phyloP scores from a whole-genome alignment of 805 yeast genomes.

The Nakazawaea populi region DNA sequence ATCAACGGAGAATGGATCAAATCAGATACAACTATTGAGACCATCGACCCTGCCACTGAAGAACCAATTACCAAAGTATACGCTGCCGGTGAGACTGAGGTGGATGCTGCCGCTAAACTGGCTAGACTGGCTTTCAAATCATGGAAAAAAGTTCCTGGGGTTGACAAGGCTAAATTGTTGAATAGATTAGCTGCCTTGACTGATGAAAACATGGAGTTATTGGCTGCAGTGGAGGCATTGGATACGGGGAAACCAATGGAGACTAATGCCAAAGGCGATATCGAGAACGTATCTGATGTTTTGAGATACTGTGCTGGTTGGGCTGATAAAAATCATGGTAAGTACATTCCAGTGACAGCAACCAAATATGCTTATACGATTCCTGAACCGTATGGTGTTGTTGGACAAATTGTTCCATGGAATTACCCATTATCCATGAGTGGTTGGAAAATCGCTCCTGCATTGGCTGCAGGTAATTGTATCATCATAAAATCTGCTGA shows the following conservation, averaged over 20 bases:
- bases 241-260: conserved; percentile 52
- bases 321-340: conserved; percentile 53
- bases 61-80: conserved; percentile 39
- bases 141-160: conserved; percentile 43
- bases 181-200: conserved; percentile 44
- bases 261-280: conserved; percentile 42
- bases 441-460: conserved; percentile 80
- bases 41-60: conserved; percentile 46
- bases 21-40: conserved; percentile 34
- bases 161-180: conserved; percentile 34
- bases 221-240: conserved; percentile 46
- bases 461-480: conserved; percentile 73
- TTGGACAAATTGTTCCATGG: conserved; percentile 71
- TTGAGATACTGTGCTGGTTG: conserved; percentile 55
- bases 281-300: conserved; percentile 38
- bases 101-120: conserved; percentile 44
- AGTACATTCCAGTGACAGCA: conserved; percentile 28
- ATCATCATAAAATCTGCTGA: conserved; percentile 72
- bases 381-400: conserved; percentile 62
- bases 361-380: conserved; percentile 59
- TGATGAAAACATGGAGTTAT: conserved; percentile 40
- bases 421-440: conserved; percentile 69
- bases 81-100: conserved; percentile 40
- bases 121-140: conserved; percentile 40
- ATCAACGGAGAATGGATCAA: conserved; percentile 48